These are phyloP conservation scores for Coemansia sp. DNA, from an alignment of 192 early-diverging fungal species.

Conservation along the genomic window DNA sequence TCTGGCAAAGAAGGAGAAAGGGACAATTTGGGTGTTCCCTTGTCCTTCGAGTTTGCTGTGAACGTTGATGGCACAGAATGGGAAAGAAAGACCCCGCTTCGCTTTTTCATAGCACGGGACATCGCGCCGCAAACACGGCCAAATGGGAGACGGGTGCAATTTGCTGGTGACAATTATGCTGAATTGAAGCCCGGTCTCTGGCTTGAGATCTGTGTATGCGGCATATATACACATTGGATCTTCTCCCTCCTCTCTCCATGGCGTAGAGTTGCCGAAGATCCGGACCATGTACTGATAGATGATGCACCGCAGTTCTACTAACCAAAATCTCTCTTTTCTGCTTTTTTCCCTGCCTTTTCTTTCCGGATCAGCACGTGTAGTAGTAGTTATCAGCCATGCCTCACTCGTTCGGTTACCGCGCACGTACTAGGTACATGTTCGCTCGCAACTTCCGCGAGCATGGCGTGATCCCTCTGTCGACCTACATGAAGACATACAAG, in stretches of 20 bases:
- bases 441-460: conserved; percentile 94
- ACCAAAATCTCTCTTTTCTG: not conserved
- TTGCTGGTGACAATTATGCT: too few species aligned
- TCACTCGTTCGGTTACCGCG: conserved; percentile 90
- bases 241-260: too few species aligned
- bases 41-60: not conserved
- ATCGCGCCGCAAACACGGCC: too few species aligned
- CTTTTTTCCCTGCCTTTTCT: not conserved
- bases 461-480: conserved; percentile 91
- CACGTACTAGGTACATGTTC: conserved; percentile 98
- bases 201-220: too few species aligned
- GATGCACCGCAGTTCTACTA: not conserved
- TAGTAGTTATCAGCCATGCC: conserved; percentile 62
- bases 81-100: too few species aligned
- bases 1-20: not conserved
- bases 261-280: too few species aligned
- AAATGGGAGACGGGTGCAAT: too few species aligned
- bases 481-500: conserved; percentile 98
- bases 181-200: too few species aligned
- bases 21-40: not conserved
- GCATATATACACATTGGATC: too few species aligned
- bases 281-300: too few species aligned
- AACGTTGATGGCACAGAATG: too few species aligned
- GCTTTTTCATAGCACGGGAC: too few species aligned
- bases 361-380: conserved; percentile 3